These are phyloP conservation scores for Annona cherimola DNA, from an alignment of 164 flowering plant species.

Conservation along the genomic window DNA sequence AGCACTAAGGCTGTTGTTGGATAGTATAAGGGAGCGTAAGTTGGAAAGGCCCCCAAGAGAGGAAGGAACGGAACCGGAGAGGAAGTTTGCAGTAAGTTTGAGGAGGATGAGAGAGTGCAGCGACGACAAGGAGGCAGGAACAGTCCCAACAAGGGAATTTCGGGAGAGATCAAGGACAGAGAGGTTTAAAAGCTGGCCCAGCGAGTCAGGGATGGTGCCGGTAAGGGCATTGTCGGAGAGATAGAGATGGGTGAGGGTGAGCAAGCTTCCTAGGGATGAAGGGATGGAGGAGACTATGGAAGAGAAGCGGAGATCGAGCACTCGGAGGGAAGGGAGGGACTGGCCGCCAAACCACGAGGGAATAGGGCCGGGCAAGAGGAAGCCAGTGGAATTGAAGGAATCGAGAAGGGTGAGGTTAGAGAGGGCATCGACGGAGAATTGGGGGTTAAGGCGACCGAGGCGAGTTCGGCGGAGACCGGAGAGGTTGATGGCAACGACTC, in stretches of 20 bases:
- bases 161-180: slow-evolving; percentile 34
- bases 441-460: slow-evolving; percentile 35
- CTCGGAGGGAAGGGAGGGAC: slow-evolving; percentile 30
- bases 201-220: slow-evolving; percentile 32
- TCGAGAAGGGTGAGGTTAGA: slow-evolving; percentile 44
- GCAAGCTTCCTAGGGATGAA: slow-evolving; percentile 33
- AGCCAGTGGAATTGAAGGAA: slow-evolving; percentile 59
- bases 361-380: slow-evolving; percentile 59
- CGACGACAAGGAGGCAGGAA: slow-evolving; percentile 29
- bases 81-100: slow-evolving; percentile 36
- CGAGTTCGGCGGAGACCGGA: slow-evolving; percentile 59
- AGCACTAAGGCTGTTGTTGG: slow-evolving; percentile 42
- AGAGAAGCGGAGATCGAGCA: slow-evolving; percentile 65
- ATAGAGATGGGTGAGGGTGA: slow-evolving; percentile 28
- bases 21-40: slow-evolving; percentile 42
- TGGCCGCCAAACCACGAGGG: slow-evolving; percentile 62
- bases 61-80: slow-evolving; percentile 49
- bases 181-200: slow-evolving; percentile 22
- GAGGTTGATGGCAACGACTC: slow-evolving; percentile 43
- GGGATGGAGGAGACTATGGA: slow-evolving; percentile 54
- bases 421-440: slow-evolving; percentile 53
- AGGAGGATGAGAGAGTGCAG: slow-evolving; percentile 23
- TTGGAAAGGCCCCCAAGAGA: slow-evolving; percentile 27
- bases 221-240: slow-evolving; percentile 45
- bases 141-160: slow-evolving; percentile 33